Conservation (phyloP, 768 basidiomycete genomes). For the Crepidotus variabilis region DNA sequence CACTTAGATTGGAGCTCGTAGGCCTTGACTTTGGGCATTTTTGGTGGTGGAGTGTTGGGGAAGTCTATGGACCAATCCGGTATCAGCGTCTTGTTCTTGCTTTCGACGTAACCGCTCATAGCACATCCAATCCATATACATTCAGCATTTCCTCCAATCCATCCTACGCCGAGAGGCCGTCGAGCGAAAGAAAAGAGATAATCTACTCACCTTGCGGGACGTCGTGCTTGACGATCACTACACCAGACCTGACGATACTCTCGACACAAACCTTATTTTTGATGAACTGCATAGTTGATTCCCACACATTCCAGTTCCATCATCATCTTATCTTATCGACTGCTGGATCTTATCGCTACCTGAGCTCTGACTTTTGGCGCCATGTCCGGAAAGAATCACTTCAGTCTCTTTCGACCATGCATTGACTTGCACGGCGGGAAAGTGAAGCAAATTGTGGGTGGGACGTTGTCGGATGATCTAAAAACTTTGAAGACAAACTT, state of each 20-base stretch:
- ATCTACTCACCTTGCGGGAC: constrained; percentile 39
- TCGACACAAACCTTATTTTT: constrained; percentile 40
- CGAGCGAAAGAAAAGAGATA: constrained; percentile 3
- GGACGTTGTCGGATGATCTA: constrained; percentile 77
- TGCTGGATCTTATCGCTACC: neutral
- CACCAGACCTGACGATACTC: constrained; percentile 26
- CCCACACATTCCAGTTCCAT: constrained; percentile 24
- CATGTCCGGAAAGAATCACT: constrained; percentile 32
- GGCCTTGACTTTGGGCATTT: constrained; percentile 94
- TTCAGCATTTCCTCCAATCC: neutral
- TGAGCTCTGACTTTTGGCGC: neutral
- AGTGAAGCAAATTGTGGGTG: constrained; percentile 98
- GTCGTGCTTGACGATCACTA: constrained; percentile 36
- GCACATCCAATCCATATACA: neutral
- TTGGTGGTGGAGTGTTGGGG: constrained; percentile 33
- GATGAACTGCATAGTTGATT: constrained; percentile 37
- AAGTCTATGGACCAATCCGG: neutral
- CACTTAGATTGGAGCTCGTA: constrained; percentile 96
- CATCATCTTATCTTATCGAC: constrained; percentile 25
- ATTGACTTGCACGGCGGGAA: constrained; percentile 95
- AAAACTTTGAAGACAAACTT: constrained; percentile 80
- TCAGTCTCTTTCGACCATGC: constrained; percentile 80
- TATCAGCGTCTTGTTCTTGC: constrained; percentile 12
- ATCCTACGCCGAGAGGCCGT: neutral
- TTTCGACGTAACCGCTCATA: neutral